A percentile compares a stretch with the other conserved stretches of the same genome.
Conservation (phyloP, 495 filamentous ascomycete genomes). For the Tuber melanosporum region DNA sequence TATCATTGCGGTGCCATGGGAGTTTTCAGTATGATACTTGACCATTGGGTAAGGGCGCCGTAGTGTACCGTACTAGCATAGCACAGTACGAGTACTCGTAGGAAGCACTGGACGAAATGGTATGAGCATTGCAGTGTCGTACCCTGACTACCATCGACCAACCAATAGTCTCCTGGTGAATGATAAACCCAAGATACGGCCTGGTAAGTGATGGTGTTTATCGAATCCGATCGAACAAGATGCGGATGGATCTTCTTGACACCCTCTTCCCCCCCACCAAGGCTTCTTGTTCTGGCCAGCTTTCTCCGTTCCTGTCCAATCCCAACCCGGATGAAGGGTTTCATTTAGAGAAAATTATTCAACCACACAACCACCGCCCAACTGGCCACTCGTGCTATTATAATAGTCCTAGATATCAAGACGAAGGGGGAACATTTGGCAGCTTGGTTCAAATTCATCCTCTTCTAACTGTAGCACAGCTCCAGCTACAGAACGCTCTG, state of each 20-base stretch:
- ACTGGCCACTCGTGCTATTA: neutral
- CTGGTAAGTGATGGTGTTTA: neutral
- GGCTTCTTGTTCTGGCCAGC: neutral
- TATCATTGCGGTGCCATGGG: neutral
- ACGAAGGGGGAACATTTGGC: neutral
- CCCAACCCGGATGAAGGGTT: neutral
- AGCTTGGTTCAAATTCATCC: neutral
- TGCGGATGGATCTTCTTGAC: neutral
- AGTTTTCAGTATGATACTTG: neutral
- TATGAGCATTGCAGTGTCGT: neutral
- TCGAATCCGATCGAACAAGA: neutral
- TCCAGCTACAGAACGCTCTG: neutral
- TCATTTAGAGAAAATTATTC: neutral
- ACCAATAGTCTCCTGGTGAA: neutral
- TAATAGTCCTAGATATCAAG: neutral
- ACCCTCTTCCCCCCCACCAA: neutral
- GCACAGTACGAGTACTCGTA: neutral
- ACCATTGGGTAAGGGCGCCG: too few species aligned
- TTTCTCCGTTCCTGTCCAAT: neutral
- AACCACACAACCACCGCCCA: neutral
- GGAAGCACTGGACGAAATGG: neutral
- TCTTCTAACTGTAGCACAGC: neutral
- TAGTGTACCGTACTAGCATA: neutral
- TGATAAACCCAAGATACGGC: neutral
- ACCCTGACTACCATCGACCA: neutral